Evolutionary conservation across 2,329 filamentous ascomycete genomes (phyloP).

Genomic region (Geosmithia morbida): DNA sequence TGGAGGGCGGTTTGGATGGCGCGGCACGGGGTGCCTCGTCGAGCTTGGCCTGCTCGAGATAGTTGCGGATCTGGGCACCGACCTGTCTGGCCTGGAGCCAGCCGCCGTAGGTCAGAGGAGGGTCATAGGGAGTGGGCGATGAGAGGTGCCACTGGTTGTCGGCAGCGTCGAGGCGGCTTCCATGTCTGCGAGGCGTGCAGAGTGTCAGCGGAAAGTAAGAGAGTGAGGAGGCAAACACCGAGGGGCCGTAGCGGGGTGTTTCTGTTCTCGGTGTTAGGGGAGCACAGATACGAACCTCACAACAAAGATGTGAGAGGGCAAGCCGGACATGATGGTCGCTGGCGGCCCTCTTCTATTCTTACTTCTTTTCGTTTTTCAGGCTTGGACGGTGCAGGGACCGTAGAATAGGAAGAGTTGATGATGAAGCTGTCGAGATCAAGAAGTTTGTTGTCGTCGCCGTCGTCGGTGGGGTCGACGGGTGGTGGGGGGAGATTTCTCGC

Average conservation of each 20-base stretch:
- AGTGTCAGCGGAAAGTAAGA: not conserved
- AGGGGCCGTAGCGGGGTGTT: not conserved
- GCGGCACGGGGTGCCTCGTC: slow-evolving; percentile 16
- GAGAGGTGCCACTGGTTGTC: slow-evolving; percentile 92
- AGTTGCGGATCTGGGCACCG: slow-evolving; percentile 68
- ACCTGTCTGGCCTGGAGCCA: slow-evolving; percentile 78
- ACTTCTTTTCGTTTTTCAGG: too few relatives aligned
- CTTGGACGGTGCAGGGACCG: not conserved
- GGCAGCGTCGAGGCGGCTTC: slow-evolving; percentile 82
- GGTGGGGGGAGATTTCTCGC: too few relatives aligned
- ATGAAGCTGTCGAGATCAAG: too few relatives aligned
- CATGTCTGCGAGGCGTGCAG: slow-evolving; percentile 45
- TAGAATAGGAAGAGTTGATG: not conserved
- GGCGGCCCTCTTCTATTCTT: not conserved
- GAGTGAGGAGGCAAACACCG: not conserved
- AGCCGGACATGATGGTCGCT: slow-evolving; percentile 1
- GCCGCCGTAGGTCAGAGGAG: slow-evolving; percentile 85
- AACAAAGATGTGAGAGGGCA: slow-evolving; percentile 25
- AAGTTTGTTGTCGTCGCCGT: not conserved
- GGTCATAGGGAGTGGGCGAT: slow-evolving; percentile 88
- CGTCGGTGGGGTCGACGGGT: too few relatives aligned
- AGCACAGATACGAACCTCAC: slow-evolving; percentile 18
- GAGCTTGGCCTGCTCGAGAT: slow-evolving; percentile 40
- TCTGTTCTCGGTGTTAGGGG: not conserved
- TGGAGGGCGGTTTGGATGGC: not conserved